These are phyloP conservation scores for Microcos paniculata DNA, from an alignment of 345 rosid species.

Conservation along the genomic window DNA sequence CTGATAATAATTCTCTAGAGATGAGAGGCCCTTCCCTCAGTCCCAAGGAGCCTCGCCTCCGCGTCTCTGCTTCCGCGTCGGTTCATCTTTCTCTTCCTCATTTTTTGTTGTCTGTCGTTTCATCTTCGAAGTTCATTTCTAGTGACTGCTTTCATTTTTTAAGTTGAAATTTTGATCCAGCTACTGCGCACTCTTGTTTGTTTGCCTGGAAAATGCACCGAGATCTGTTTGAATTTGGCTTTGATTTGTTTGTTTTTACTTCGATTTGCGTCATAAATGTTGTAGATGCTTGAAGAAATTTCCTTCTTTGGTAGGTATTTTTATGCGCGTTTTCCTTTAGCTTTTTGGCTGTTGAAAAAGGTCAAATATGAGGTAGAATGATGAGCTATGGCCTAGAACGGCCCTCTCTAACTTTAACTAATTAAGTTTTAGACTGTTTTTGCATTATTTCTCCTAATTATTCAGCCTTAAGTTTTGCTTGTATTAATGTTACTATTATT, in stretches of 20 bases:
- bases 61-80: constrained; percentile 46
- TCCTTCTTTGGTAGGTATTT: not conserved
- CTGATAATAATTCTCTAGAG: not conserved
- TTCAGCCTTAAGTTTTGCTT: not conserved
- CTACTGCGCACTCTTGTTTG: not conserved
- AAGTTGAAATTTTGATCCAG: not conserved
- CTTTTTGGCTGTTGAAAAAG: not conserved
- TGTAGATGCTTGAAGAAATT: not conserved
- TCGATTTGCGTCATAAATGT: not conserved
- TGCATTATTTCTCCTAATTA: not conserved
- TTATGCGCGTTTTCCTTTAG: not conserved
- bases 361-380: not conserved
- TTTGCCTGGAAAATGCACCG: not conserved
- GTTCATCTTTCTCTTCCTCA: constrained; percentile 28
- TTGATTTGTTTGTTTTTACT: not conserved
- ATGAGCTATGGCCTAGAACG: not conserved
- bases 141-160: not conserved
- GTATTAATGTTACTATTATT: too few relatives aligned
- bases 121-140: not conserved
- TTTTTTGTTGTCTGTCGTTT: not conserved
- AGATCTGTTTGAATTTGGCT: not conserved
- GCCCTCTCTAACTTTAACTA: not conserved
- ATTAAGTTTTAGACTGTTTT: not conserved
- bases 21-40: constrained; percentile 51
- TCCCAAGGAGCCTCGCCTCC: constrained; percentile 54